Conservation (phyloP, 2,329 filamentous ascomycete species). For the Lasiodiplodia citricola region DNA sequence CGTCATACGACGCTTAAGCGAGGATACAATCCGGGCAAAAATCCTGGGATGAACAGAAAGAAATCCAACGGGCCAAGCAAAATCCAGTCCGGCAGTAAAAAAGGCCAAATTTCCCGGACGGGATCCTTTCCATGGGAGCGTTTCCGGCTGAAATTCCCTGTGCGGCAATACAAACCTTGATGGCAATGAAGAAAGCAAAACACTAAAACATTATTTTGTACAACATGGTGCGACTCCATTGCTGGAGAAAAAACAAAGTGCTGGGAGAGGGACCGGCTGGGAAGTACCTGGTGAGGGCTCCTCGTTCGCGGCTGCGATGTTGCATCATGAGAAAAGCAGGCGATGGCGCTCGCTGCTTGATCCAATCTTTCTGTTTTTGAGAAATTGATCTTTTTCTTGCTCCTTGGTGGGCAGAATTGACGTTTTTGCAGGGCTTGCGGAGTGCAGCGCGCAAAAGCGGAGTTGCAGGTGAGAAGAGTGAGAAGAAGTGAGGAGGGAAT, state of each 20-base stretch:
- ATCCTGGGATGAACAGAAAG: neutral
- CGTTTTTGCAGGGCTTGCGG: neutral
- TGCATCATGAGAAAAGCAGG: slow-evolving; percentile 49
- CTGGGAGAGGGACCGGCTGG: slow-evolving; percentile 42
- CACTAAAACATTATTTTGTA: slow-evolving; percentile 30
- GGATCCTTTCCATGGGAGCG: slow-evolving; percentile 1
- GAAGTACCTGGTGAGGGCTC: slow-evolving; percentile 49
- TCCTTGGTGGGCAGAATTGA: neutral
- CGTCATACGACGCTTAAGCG: slow-evolving; percentile 27
- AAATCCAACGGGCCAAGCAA: slow-evolving; percentile 19
- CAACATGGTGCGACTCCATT: slow-evolving; percentile 31
- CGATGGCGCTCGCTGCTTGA: slow-evolving; percentile 35
- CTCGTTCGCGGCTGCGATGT: slow-evolving; percentile 48
- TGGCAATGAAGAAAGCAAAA: slow-evolving; percentile 26
- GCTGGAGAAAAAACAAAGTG: slow-evolving; percentile 31
- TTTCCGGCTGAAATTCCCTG: slow-evolving; percentile 20
- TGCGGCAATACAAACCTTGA: slow-evolving; percentile 27
- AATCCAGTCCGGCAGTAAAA: slow-evolving; percentile 1
- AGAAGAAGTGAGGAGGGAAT: neutral
- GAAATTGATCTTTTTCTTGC: slow-evolving; percentile 11
- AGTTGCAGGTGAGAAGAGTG: slow-evolving; percentile 11
- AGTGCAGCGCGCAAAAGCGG: slow-evolving; percentile 5
- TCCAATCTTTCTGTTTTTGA: slow-evolving; percentile 16
- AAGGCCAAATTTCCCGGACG: neutral
- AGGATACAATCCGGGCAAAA: slow-evolving; percentile 24